A percentile compares a stretch with the other conserved stretches of the same genome.
Conservation (phyloP, 78 protist genomes). For the Dictyostelium discoideum region DNA sequence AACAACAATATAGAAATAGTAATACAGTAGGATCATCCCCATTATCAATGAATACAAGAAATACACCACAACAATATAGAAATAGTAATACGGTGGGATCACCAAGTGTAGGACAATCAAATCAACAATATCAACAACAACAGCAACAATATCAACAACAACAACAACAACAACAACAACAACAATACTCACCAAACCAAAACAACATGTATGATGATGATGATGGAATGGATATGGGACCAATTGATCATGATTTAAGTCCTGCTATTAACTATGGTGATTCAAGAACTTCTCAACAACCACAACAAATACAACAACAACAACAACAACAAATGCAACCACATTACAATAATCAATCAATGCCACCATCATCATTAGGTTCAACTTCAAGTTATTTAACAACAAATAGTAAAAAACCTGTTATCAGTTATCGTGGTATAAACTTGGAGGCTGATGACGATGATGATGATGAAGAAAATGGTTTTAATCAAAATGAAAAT, state of each 20-base stretch:
- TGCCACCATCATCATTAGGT: background rate
- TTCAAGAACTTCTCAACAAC: background rate
- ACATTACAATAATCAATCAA: background rate
- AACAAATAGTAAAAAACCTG: background rate
- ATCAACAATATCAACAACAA: background rate
- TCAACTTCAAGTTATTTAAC: conserved; percentile 6
- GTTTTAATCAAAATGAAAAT: background rate
- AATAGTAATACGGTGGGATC: background rate
- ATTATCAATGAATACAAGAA: background rate
- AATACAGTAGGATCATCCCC: background rate
- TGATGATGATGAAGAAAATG: background rate
- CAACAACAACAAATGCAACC: background rate
- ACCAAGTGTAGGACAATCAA: background rate
- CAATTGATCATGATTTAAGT: background rate
- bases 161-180: background rate
- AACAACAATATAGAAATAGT: background rate
- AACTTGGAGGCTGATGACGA: conserved; percentile 39
- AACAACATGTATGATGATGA: background rate
- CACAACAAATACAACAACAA: background rate
- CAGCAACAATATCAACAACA: background rate
- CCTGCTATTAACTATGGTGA: background rate
- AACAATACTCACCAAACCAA: background rate
- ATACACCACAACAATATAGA: background rate
- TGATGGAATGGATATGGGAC: background rate
- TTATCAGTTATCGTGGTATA: background rate